Base-by-base conservation (phyloP, 257 asterid genomes). In the Penstemon eatonii region DNA sequence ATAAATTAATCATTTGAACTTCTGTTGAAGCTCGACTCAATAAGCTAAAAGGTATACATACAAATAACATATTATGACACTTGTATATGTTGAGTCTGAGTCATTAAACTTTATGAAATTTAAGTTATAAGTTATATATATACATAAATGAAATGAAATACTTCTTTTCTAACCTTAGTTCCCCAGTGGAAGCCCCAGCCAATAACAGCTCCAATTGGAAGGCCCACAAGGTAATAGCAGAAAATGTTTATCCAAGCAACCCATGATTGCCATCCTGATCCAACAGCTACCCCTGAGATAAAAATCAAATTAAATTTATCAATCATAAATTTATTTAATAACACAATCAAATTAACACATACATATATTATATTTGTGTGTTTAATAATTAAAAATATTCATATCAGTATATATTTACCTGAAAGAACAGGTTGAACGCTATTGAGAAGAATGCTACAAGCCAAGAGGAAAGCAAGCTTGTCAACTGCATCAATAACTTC, bases 341-440 rank as follows among this genome's bases (percentile, higher is more conserved):
- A 25, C 33, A 25, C 33, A 25, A 25, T 25, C 33, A 25, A 25
- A 25, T 25, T 25, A 25, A 25, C 33, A 25, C 33, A 25, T 25
- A 25, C 33, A 25, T 25, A 25, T 25, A 25, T 25, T 25, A 25
- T 25, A 25, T 1, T 25, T 25, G 33, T 25, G 33, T 25, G 33
- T 25, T 0, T 25, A 25, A 25, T 25, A 25, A 25, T 25, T 25
- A 25, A 25, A 25, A 25, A 25, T 25, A 25, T 25, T 1, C 33
- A 25, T 19, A 50, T 47, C 37, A 4, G 39, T 7, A 61, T 51
- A 18, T 5, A 47, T 8, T 43, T 63, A 84, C 92, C 93, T 2
- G 93, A 86, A 9, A 86, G 63, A 74, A 86, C 82, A 0, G 88
- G 88, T 37, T 84, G 93, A 65, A 86, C 72, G 44, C 93, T 79